Base-by-base conservation (phyloP, 106 monocot species). In the Dioscorea alata region DNA sequence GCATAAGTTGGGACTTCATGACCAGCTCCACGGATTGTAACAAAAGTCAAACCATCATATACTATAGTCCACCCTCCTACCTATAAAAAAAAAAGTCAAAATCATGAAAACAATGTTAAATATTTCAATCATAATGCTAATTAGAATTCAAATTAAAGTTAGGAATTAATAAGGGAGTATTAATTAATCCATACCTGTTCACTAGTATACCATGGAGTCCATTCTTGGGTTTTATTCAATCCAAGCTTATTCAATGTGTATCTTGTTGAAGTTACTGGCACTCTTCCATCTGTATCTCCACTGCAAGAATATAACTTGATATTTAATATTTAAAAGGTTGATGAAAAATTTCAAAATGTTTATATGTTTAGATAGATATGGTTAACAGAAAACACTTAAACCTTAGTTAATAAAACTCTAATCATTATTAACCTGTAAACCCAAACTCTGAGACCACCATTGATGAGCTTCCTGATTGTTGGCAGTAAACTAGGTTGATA, bases 1-100 rank as follows among this genome's bases (percentile, higher is more conserved):
- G 8, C 22, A 24, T 70, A 80, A 12, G 64, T 53, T 6, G 80
- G 80, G 28, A 80, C 80, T 53, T 80, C 64, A 28, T 80, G 80
- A 23, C 80, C 80, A 25, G 80, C 80, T 10, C 74, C 74, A 9
- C 80, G 57, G 22, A 80, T 18, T 20, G 80, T 80, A 17, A 80
- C 64, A 51, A 74, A 80, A 6, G 80, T 80, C 23, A 80, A 15
- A 8, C 80, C 80, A 18, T 80, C 74, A 31, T 80, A 80, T 17
- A 64, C 64, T 1, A 65, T 20, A 0, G 79, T 79, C 79, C 79
- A 79, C 8, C 79, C 79, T 2, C 79, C 79, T 50, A 79, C 73
- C 79, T 79, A 28, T 49, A 2, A 8, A 60, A 12, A n/a, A n/a
- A n/a, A 42, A 42, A 42, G 42, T 42, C 42, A 42, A 42, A 24